These are phyloP conservation scores for Starmerella riodocensis DNA, from an alignment of 805 yeast genomes.

Conservation along the genomic window DNA sequence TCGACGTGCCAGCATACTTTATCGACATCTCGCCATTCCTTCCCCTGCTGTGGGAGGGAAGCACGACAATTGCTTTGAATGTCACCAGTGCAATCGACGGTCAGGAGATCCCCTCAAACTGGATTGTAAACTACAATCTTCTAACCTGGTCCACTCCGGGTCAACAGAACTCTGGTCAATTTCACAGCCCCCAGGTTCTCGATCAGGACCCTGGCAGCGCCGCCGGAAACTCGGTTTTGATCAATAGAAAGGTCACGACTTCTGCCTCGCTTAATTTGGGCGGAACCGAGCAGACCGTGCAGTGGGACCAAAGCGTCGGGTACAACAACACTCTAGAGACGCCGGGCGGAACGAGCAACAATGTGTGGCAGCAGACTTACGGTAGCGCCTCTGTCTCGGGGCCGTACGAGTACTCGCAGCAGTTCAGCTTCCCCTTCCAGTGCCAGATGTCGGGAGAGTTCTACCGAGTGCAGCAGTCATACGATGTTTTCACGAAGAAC, in stretches of 20 bases:
- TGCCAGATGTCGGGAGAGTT: constrained; percentile 3
- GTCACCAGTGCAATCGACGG: constrained; percentile 30
- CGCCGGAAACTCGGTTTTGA: constrained; percentile 1
- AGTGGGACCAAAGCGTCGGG: constrained; percentile 16
- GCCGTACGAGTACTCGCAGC: constrained; percentile 1
- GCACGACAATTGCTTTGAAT: constrained; percentile 38
- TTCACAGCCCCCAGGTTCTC: constrained; percentile 3
- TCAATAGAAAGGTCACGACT: constrained; percentile 8
- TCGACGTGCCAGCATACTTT: constrained; percentile 57
- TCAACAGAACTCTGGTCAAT: constrained; percentile 15
- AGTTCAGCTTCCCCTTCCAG: constrained; percentile 15
- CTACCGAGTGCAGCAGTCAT: constrained; percentile 17
- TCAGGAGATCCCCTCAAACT: constrained; percentile 19
- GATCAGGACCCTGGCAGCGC: background rate
- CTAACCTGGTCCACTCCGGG: constrained; percentile 24
- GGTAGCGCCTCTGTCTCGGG: constrained; percentile 16
- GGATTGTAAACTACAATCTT: constrained; percentile 27
- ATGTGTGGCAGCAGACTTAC: constrained; percentile 13
- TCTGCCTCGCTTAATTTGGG: constrained; percentile 16
- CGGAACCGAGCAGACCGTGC: constrained; percentile 13
- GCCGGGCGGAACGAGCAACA: constrained; percentile 1
- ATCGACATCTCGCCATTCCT: constrained; percentile 58
- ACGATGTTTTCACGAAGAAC: constrained; percentile 4
- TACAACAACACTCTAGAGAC: constrained; percentile 12
- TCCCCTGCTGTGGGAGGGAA: constrained; percentile 52